Evolutionary conservation across 2,329 filamentous ascomycete genomes (phyloP).

Genomic region (Thelonectria olida): DNA sequence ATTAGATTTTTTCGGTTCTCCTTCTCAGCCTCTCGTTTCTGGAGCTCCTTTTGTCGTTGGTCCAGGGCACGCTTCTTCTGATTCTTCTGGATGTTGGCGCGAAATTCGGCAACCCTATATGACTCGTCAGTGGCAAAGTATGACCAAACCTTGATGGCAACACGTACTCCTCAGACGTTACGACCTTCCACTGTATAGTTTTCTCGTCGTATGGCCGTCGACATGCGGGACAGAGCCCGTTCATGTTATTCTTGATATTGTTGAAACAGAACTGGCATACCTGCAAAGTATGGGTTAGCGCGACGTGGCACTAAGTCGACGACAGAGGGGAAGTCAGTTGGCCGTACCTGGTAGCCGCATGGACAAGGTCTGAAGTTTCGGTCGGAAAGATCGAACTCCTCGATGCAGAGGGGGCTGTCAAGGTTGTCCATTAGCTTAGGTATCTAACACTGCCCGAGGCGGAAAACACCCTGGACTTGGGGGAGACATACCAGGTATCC

Average conservation of each 20-base stretch:
- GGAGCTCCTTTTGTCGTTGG: slow-evolving; percentile 89
- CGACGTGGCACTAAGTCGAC: slow-evolving; percentile 30
- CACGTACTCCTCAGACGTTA: slow-evolving; percentile 91
- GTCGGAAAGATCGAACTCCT: slow-evolving; percentile 98
- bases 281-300: slow-evolving; percentile 56
- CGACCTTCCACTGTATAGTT: slow-evolving; percentile 95
- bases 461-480: slow-evolving; percentile 17
- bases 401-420: slow-evolving; percentile 93
- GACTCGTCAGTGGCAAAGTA: slow-evolving; percentile 30
- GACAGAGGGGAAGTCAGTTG: not conserved
- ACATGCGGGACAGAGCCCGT: slow-evolving; percentile 96
- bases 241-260: slow-evolving; percentile 98
- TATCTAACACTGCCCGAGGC: slow-evolving; percentile 34
- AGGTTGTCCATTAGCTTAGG: slow-evolving; percentile 33
- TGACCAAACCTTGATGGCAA: slow-evolving; percentile 1
- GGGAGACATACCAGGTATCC: slow-evolving; percentile 68
- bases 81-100: slow-evolving; percentile 83
- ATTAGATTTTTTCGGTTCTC: slow-evolving; percentile 96
- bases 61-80: slow-evolving; percentile 89
- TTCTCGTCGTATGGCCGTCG: slow-evolving; percentile 95
- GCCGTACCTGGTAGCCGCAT: slow-evolving; percentile 90
- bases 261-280: slow-evolving; percentile 99
- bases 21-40: slow-evolving; percentile 95
- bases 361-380: slow-evolving; percentile 97
- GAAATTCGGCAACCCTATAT: slow-evolving; percentile 75